Base-by-base conservation (phyloP, 148 eudicot genomes). In the Nepenthes gracilis region DNA sequence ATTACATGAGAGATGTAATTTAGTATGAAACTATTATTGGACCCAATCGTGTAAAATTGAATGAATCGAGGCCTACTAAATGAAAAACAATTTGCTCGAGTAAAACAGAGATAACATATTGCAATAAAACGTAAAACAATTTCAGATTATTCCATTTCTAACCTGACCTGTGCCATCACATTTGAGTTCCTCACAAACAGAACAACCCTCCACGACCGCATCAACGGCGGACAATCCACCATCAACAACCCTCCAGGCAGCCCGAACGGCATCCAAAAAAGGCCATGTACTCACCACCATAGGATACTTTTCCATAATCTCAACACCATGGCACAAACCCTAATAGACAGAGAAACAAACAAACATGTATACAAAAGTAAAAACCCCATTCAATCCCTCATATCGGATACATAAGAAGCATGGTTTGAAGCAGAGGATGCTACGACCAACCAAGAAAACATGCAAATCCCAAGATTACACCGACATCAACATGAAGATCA, bases 271-370 rank as follows among this genome's bases (percentile, higher is more conserved):
- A 43, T 87, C 96, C 67, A 78, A 70, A 68, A 87, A 91, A 43
- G 92, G 87, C 97, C 97, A 91, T 32, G 97, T 91, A 67, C 95
- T 91, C 63, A 91, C 85, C 63, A 91, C 97, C 4, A 87, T 38
- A 63, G 95, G 92, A 70, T 70, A 87, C 64, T 56, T 68, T 23
- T 58, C 79, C 38, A 45, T 52, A 57, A 52, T 68, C 69, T 45
- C 76, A 73, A 64, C 61, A 69, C 73, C 79, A 62, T 69, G 66
- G 48, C 84, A 85, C 36, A 50, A 47, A 35, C 64, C 82, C 96
- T 89, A 59, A 35, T 70, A 9, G 56, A 53, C 43, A 56, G 23
- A 8, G 14, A 6, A 59, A 59, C 34, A 59, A 43, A 15, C 35
- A 47, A 45, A 8, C 34, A 60, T 32, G 49, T 40, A 45, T 50